Base-by-base conservation (phyloP, 768 basidiomycete species). In the Kwoniella sp. region DNA sequence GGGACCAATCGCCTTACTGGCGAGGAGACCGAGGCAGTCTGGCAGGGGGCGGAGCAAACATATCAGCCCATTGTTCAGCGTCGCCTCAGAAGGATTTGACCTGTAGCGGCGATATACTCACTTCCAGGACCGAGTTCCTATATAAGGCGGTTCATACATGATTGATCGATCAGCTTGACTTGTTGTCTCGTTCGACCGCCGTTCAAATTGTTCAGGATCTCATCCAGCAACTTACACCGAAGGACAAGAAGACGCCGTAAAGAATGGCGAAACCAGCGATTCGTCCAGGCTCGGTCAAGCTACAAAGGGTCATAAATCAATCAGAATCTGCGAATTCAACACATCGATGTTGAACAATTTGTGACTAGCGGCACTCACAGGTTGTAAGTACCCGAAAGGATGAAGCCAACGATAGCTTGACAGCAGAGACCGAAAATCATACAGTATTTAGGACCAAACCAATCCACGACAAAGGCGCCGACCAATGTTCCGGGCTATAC, bases 201-300 rank as follows among this genome's bases (percentile, higher is more conserved):
- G n/a, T n/a, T n/a, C n/a, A n/a, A n/a, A n/a, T n/a, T n/a, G n/a
- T n/a, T n/a, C n/a, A n/a, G n/a, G n/a, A n/a, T n/a, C n/a, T n/a
- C n/a, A n/a, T n/a, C n/a, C n/a, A n/a, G n/a, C n/a, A n/a, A n/a
- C 69, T 82, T 81, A 95, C 93, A 51, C 93, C 94, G 59, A 92
- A 88, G 72, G 86, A 87, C 71, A 94, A 76, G 85, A 96, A 96
- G 53, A 96, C 86, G 15, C 93, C 94, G 71, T 96, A 95, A 8
- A 96, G 82, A 33, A 94, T 86, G 4, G 78, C 74, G 58, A 82
- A 81, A 25, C 74, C 76, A 10, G 76, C 74, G 44, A 80, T 72
- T 49, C 69, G 65, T n/a, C 86, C 87, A 10, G 60, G 48, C 44
- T 60, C 26, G 7, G 47, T 58, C 15, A 63, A 48, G 15, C 62